Percentiles rank a stretch among this genome's conserved stretches.
phyloP scores from a whole-genome alignment of 148 eudicot species.

The Euryodendron excelsum region DNA sequence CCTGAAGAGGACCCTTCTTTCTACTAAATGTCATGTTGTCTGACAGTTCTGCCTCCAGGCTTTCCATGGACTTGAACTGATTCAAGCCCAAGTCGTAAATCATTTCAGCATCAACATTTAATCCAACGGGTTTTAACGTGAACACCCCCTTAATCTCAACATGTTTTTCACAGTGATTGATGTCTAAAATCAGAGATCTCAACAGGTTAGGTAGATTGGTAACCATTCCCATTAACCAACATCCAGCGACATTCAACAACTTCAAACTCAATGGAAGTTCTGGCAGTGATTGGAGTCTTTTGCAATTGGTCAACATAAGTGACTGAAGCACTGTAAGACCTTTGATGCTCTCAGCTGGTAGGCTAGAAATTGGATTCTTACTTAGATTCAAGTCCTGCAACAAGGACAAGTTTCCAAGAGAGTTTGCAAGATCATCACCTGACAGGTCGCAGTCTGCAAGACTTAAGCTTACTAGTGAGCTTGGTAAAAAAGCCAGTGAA shows the following conservation, averaged over 20 bases:
- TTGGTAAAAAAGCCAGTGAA: too few species aligned
- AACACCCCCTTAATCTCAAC: neutral
- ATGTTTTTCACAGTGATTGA: neutral
- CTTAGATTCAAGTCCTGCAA: neutral
- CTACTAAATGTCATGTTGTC: too few species aligned
- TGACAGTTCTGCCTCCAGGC: neutral
- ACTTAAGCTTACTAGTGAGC: too few species aligned
- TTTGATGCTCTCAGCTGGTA: neutral
- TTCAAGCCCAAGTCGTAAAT: neutral
- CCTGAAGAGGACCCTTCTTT: too few species aligned
- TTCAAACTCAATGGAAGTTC: neutral
- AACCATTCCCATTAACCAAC: neutral
- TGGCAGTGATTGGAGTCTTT: neutral
- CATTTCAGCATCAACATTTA: conserved; percentile 1
- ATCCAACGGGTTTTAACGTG: neutral
- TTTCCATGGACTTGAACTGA: neutral
- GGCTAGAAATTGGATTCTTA: neutral
- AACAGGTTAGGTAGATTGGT: neutral
- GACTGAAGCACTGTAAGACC: neutral
- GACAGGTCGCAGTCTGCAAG: neutral
- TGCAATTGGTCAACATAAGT: neutral
- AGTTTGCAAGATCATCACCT: neutral
- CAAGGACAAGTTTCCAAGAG: neutral
- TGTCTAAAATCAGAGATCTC: neutral
- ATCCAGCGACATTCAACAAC: neutral